Percentiles rank a stretch among this genome's conserved stretches.
These are phyloP conservation scores for Aspergillus tamarii DNA, from an alignment of 2,329 filamentous ascomycete genomes.

Conservation along the genomic window DNA sequence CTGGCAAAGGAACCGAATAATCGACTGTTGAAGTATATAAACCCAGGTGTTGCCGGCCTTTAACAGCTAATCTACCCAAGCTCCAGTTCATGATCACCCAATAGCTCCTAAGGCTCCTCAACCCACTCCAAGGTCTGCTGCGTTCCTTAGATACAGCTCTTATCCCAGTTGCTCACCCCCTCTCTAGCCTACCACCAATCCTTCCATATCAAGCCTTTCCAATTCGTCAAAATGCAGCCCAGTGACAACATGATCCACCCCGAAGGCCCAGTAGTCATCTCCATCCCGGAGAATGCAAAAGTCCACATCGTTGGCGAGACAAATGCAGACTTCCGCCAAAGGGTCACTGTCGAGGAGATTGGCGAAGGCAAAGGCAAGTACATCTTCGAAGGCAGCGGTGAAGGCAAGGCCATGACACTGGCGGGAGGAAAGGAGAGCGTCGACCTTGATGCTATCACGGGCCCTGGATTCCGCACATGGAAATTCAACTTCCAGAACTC, in stretches of 20 bases:
- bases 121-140: not conserved
- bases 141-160: not conserved
- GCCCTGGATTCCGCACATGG: conserved; percentile 1
- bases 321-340: conserved; percentile 5
- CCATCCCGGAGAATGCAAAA: not conserved
- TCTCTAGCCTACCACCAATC: not conserved
- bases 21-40: not conserved
- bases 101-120: not conserved
- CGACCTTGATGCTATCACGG: not conserved
- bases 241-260: not conserved
- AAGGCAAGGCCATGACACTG: not conserved
- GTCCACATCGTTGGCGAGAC: conserved; percentile 1
- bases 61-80: not conserved
- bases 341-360: conserved; percentile 5
- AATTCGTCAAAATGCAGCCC: not conserved
- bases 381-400: conserved; percentile 3
- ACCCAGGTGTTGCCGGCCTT: not conserved
- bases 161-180: not conserved
- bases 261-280: conserved; percentile 1
- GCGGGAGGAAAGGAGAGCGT: not conserved
- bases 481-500: conserved; percentile 6
- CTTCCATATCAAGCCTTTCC: too few relatives aligned
- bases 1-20: too few relatives aligned
- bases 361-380: not conserved
- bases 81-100: not conserved